Conservation (phyloP, 2,329 filamentous ascomycete species). For the Colletotrichum scovillei region DNA sequence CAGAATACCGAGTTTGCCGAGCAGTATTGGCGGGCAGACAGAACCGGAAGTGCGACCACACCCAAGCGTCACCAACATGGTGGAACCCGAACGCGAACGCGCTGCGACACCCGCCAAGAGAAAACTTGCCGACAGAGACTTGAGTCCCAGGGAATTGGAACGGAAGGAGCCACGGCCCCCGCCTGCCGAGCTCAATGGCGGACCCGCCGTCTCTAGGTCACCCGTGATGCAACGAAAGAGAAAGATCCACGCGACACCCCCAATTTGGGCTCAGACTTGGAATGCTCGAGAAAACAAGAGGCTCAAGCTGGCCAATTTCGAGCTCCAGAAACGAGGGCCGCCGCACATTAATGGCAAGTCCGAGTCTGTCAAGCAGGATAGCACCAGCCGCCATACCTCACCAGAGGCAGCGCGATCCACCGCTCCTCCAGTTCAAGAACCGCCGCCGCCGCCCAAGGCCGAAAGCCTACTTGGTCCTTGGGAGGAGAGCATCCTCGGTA, state of each 20-base stretch:
- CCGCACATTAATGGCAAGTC: constrained; percentile 52
- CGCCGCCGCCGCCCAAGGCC: constrained; percentile 30
- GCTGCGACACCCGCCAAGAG: constrained; percentile 57
- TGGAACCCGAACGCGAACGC: constrained; percentile 47
- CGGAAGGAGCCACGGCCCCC: constrained; percentile 59
- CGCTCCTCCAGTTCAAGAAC: constrained; percentile 36
- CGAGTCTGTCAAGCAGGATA: constrained; percentile 45
- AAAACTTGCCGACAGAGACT: constrained; percentile 60
- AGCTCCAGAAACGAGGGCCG: constrained; percentile 53
- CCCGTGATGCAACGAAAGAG: constrained; percentile 51
- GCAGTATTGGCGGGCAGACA: constrained; percentile 48
- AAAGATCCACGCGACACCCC: constrained; percentile 51
- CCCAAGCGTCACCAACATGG: constrained; percentile 33
- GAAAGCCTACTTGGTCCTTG: constrained; percentile 62
- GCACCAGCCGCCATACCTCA: constrained; percentile 57
- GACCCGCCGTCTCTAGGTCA: constrained; percentile 35
- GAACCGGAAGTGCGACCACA: constrained; percentile 35
- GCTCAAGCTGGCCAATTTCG: constrained; percentile 57
- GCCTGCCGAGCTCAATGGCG: constrained; percentile 62
- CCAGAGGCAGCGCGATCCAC: constrained; percentile 56
- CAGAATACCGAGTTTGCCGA: constrained; percentile 64
- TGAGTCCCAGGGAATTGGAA: constrained; percentile 64
- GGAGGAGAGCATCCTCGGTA: constrained; percentile 76
- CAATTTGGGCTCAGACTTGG: constrained; percentile 61
- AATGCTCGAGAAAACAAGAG: constrained; percentile 47